These are phyloP conservation scores for Sugiyamaella lignohabitans DNA, from an alignment of 805 yeast species.

Conservation along the genomic window DNA sequence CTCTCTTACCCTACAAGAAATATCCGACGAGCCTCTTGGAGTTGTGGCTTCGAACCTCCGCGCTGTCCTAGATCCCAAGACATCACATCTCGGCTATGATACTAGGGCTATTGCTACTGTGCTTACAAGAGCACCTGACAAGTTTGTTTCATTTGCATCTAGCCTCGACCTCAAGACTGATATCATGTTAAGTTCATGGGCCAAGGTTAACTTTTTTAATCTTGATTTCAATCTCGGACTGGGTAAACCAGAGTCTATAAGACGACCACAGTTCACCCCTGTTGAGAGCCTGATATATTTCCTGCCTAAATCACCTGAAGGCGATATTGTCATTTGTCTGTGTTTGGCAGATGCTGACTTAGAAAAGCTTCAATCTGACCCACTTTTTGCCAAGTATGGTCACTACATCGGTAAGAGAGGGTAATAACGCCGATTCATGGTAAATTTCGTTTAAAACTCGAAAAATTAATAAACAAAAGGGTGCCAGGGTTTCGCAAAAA, in stretches of 20 bases:
- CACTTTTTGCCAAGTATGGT: constrained; percentile 9
- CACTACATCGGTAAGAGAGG: constrained; percentile 2
- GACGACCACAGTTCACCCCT: constrained; percentile 14
- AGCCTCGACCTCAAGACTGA: constrained; percentile 3
- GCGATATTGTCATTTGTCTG: constrained; percentile 9
- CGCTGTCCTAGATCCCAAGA: constrained; percentile 6
- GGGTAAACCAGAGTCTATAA: constrained; percentile 14
- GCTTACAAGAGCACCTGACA: not conserved
- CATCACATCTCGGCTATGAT: not conserved
- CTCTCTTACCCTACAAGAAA: not conserved
- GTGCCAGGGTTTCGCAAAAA: too few species aligned
- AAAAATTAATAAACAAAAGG: too few species aligned
- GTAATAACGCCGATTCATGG: too few species aligned
- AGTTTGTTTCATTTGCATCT: constrained; percentile 5
- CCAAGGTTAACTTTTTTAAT: constrained; percentile 8
- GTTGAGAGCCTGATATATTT: constrained; percentile 15
- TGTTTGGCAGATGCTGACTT: constrained; percentile 13
- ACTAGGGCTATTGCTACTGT: constrained; percentile 9
- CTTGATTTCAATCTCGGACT: constrained; percentile 15
- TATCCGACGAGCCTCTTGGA: constrained; percentile 10
- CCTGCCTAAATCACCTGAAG: constrained; percentile 14
- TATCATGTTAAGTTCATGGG: constrained; percentile 17
- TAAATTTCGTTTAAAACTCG: too few species aligned
- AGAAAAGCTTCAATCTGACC: constrained; percentile 6
- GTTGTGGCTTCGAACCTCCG: constrained; percentile 11